Evolutionary conservation across 2,329 filamentous ascomycete genomes (phyloP).

Genomic region (Aspergillus transmontanensis): DNA sequence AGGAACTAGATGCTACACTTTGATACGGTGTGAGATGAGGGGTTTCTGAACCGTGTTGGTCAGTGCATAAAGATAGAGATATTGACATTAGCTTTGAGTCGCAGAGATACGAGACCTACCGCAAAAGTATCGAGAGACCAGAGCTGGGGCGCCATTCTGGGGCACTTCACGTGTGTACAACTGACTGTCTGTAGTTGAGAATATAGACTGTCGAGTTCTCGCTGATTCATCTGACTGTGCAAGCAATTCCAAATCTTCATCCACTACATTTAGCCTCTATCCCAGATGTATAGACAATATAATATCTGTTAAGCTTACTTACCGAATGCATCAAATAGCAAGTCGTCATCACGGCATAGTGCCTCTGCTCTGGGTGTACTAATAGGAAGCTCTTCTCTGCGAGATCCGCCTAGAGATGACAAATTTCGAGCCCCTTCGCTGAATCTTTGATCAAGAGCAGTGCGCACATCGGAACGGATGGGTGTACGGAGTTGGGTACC

Average conservation of each 20-base stretch:
- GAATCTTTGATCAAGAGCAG: slow-evolving; percentile 26
- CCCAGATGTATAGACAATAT: not conserved
- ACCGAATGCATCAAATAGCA: slow-evolving; percentile 55
- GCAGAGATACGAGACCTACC: slow-evolving; percentile 24
- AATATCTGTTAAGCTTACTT: slow-evolving; percentile 14
- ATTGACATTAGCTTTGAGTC: not conserved
- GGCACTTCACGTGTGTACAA: not conserved
- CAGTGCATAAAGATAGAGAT: not conserved
- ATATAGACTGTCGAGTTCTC: slow-evolving; percentile 6
- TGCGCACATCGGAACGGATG: slow-evolving; percentile 11
- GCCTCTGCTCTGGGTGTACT: not conserved
- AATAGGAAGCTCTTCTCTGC: not conserved
- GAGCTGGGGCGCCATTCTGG: slow-evolving; percentile 9
- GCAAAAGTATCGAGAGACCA: slow-evolving; percentile 33
- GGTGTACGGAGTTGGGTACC: slow-evolving; percentile 5
- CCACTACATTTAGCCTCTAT: not conserved
- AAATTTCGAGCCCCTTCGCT: slow-evolving; percentile 25
- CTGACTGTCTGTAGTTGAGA: slow-evolving; percentile 2
- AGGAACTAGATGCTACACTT: slow-evolving; percentile 30
- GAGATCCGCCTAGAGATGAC: slow-evolving; percentile 6
- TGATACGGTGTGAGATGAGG: slow-evolving; percentile 25
- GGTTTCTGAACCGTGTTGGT: slow-evolving; percentile 15
- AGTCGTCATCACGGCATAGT: slow-evolving; percentile 24
- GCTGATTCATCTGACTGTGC: slow-evolving; percentile 31
- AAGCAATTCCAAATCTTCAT: slow-evolving; percentile 41